Evolutionary conservation across 768 basidiomycete genomes (phyloP), one percentile per base, ranked within the genome.

Genomic region (Pisolithus marmoratus): DNA sequence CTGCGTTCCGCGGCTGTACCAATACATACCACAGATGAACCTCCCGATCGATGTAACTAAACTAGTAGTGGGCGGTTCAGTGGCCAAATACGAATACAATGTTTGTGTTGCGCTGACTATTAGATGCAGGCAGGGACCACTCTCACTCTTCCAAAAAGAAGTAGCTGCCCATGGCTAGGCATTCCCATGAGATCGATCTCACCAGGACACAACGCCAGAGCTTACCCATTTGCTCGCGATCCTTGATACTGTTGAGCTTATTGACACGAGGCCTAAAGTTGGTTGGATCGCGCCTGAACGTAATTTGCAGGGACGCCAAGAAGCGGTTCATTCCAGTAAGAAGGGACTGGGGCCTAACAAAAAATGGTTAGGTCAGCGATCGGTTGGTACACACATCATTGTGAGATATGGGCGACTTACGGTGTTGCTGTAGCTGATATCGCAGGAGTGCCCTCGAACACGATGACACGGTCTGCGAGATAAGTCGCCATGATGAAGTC

Each of bases 401-500:
- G 31, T 24, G 42, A 14, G 22, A 50, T 49, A 19, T 36, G 38
- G 36, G 53, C 19, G 17, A 77, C 87, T 63, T 67, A 95, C 90
- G 87, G 90, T 23, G 90, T 88, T 19, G 96, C 96, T 38, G 85
- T 94, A 17, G 96, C 94, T 47, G 85, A 49, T 46, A 94, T 70
- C 38, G 94, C 94, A 6, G 96, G 95, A 60, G 83, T 70, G 37
- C 90, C 90, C 66, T 89, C 85, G 60, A 92, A 94, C 12, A 94
- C 92, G 54, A 95, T 93, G 61, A 96, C 93, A 43, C 95, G 88
- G 67, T 99, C 96, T 38, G 96, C 95, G 51, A 99, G 88, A 70
- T 99, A 98, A 2, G 95, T 97, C 4, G 95, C 94, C 95, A 97
- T 97, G 75, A 98, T 96, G 71, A 99, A 97, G 76, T 98, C 95